phyloP scores from a whole-genome alignment of 1,139 yeast species.

The Kurtzmaniella quercitrusa region DNA sequence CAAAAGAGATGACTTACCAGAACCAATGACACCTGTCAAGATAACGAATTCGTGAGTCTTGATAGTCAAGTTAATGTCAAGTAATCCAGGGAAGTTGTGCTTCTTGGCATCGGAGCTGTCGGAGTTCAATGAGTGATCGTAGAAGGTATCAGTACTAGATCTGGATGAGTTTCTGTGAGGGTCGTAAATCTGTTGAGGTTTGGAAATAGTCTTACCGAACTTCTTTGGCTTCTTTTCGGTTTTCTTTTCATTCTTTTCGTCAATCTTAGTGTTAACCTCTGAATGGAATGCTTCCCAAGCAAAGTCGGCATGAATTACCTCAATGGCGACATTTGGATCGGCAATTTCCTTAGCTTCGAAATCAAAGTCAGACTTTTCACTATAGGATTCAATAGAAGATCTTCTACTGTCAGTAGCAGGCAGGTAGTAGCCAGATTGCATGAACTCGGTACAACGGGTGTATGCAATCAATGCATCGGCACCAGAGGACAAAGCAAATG shows the following conservation, averaged over 20 bases:
- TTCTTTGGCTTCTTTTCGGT: slow-evolving; percentile 7
- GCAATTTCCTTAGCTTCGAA: slow-evolving; percentile 9
- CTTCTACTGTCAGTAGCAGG: slow-evolving; percentile 5
- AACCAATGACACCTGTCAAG: slow-evolving; percentile 47
- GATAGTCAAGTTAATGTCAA: slow-evolving; percentile 25
- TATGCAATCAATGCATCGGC: slow-evolving; percentile 54
- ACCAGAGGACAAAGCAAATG: slow-evolving; percentile 50
- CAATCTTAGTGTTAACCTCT: slow-evolving; percentile 18
- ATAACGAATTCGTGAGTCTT: slow-evolving; percentile 36
- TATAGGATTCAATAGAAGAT: slow-evolving; percentile 7
- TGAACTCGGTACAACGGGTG: slow-evolving; percentile 39
- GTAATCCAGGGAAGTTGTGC: slow-evolving; percentile 24
- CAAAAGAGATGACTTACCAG: slow-evolving; percentile 46
- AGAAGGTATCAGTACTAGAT: slow-evolving; percentile 14
- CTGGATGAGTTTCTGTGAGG: slow-evolving; percentile 5
- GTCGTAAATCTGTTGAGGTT: slow-evolving; percentile 3
- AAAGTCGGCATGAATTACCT: slow-evolving; percentile 29
- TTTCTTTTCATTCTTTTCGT: slow-evolving; percentile 10
- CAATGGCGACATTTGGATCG: slow-evolving; percentile 16
- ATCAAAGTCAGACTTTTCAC: slow-evolving; percentile 12
- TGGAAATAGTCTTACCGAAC: slow-evolving; percentile 3
- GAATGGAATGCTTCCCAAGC: slow-evolving; percentile 34
- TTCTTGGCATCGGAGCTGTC: slow-evolving; percentile 1
- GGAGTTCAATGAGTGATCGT: slow-evolving; percentile 8
- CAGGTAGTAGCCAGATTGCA: slow-evolving; percentile 32